phyloP scores from a whole-genome alignment of 805 yeast genomes.

The Vanderwaltozyma verrucispora region DNA sequence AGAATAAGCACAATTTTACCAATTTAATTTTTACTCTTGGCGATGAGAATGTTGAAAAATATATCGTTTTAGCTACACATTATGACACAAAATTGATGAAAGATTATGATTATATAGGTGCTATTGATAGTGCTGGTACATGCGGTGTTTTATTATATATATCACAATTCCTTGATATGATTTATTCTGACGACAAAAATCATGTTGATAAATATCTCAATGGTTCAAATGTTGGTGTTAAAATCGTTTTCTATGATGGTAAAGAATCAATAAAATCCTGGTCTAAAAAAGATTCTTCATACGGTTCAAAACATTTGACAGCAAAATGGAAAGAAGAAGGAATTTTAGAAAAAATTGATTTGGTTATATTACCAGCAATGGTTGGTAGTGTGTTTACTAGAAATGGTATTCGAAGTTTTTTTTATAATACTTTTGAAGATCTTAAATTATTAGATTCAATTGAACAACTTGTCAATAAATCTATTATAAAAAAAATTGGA shows the following conservation, averaged over 20 bases:
- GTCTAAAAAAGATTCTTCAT: conserved; percentile 42
- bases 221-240: conserved; percentile 28
- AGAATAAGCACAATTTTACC: conserved; percentile 29
- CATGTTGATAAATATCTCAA: conserved; percentile 2
- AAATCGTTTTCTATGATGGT: conserved; percentile 48
- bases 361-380: conserved; percentile 41
- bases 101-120: conserved; percentile 51
- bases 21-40: conserved; percentile 30
- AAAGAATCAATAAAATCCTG: conserved; percentile 51
- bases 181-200: conserved; percentile 4
- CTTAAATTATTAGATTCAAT: conserved; percentile 30
- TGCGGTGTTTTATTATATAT: conserved; percentile 42
- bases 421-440: conserved; percentile 29
- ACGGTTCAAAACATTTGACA: conserved; percentile 46
- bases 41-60: conserved; percentile 13
- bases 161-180: conserved; percentile 26
- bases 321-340: conserved; percentile 25
- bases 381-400: conserved; percentile 31
- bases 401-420: conserved; percentile 33
- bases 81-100: conserved; percentile 38
- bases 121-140: conserved; percentile 49
- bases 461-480: conserved; percentile 20
- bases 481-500: background rate
- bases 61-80: conserved; percentile 40
- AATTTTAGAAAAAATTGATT: conserved; percentile 29